Base-by-base conservation (phyloP, 106 monocot genomes). In the Triglochin maritima region DNA sequence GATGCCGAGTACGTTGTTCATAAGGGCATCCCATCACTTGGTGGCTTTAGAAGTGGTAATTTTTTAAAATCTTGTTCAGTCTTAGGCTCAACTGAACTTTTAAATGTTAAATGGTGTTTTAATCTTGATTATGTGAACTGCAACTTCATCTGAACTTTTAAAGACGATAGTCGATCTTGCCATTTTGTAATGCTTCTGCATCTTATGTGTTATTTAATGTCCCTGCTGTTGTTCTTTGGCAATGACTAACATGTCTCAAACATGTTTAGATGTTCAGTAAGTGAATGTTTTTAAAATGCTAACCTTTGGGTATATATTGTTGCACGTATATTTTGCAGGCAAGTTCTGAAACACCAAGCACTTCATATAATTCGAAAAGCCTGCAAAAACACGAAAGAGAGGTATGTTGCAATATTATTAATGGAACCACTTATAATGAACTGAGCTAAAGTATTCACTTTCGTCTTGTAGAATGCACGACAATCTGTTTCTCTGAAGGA, bases 1-100 rank as follows among this genome's bases (percentile, higher is more conserved):
- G 71, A 72, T 51, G 62, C 61, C 11, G 71, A 71, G 52, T 71
- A 62, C 52, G 13, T 71, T 16, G 50, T 71, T 53, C 71, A 72
- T 44, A 58, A 45, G 47, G 71, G 51, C 0, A 72, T 72, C 14
- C 62, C 71, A 16, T 62, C 71, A 16, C 62, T 72, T 14, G 71
- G 62, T 12, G 62, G 50, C 46, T 57, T 2, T 47, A 50, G 49
- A 60, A 47, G 8, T 60, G 70, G 70, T 71, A 60, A 45, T 65
- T 65, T 46, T 46, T 11, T 13, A 59, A 14, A 13, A 11, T 14
- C 0, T 14, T 5, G 59, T 14, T 46, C 7, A 46, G 4, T 2
- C 45, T 48, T 15, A 13, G 2, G 48, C 13, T 7, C 9, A 49
- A 65, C 11, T 65, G 13, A 12, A 50, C n/a, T 48, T 4, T 65